Evolutionary conservation across 1,284 basidiomycete genomes (phyloP).

Genomic region (Laetiporus sulphureus): DNA sequence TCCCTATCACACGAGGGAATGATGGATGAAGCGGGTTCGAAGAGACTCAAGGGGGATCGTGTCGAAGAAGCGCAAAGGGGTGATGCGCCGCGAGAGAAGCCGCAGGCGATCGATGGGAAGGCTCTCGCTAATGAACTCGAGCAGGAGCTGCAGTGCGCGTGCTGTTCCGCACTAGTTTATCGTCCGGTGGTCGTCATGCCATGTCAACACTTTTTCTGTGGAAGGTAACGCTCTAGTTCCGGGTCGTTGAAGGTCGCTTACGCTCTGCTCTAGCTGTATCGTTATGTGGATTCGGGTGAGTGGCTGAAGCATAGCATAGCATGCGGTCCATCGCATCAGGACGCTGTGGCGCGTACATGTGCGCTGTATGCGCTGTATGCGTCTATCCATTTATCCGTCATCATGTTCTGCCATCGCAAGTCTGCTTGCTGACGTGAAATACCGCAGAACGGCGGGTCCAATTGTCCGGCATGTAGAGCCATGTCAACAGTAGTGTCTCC

Average conservation of each 20-base stretch:
- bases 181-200: conserved; percentile 70
- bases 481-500: conserved; percentile 58
- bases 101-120: conserved; percentile 20
- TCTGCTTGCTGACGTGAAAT: too few relatives aligned
- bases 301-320: too few relatives aligned
- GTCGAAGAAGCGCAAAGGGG: conserved; percentile 15
- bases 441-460: conserved; percentile 68
- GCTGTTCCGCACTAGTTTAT: conserved; percentile 72
- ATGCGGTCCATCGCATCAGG: too few relatives aligned
- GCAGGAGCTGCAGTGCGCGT: conserved; percentile 75
- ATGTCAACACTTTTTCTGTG: conserved; percentile 82
- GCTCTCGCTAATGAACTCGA: conserved; percentile 54
- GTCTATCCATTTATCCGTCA: too few relatives aligned
- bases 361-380: too few relatives aligned
- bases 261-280: conserved; percentile 47
- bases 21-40: conserved; percentile 43
- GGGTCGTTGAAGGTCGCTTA: neutral
- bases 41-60: conserved; percentile 50
- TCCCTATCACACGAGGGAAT: conserved; percentile 50
- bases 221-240: conserved; percentile 45
- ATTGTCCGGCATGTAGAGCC: conserved; percentile 70
- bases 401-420: too few relatives aligned
- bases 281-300: conserved; percentile 73
- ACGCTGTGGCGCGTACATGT: too few relatives aligned
- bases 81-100: conserved; percentile 6